Evolutionary conservation across 345 rosid genomes (phyloP), one percentile per base, ranked within the genome.

Genomic region (Isatis tinctoria): DNA sequence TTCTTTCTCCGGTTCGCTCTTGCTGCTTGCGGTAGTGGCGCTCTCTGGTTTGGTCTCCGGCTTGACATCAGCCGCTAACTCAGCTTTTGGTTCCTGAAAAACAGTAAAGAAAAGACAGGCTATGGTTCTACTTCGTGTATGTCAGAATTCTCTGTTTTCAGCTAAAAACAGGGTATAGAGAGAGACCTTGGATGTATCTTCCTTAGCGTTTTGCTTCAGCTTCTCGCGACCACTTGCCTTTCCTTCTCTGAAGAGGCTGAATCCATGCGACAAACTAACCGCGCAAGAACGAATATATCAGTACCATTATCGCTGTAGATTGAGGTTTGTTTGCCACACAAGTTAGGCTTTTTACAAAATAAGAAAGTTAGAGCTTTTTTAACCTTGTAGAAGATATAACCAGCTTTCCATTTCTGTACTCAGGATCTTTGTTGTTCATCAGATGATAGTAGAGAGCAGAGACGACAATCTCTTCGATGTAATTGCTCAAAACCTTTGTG

Each of bases 381-480:
- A 24, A 89, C 99, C 99, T 92, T 72, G 81, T 72, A 0, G 96
- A 85, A 61, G 97, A 92, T 44, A 92, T 88, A 37, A 92, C 53
- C 6, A 95, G 97, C 65, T 90, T 95, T 70, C 97, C 99, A 14
- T 90, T 90, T 73, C 98, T 79, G 68, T 92, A 95, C 30, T 85
- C 90, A 1, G 87, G 87, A 79, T 88, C 77, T 74, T 87, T 88
- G 62, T 78, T 90, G 60, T 87, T 90, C 97, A 92, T 92, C 47
- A 95, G 79, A 80, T 95, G 97, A 83, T 87, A 86, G 4, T 96
- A 92, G 59, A 95, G 79, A 10, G 99, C 99, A 35, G 98, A 92
- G 14, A 92, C 82, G 67, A 95, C 94, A 66, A 90, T 84, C 87
- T 95, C 99, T 81, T 92, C 96, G 16, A 92, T 88, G 80, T 90